Conservation (phyloP, 345 rosid species). For the Capsella bursapastoris region DNA sequence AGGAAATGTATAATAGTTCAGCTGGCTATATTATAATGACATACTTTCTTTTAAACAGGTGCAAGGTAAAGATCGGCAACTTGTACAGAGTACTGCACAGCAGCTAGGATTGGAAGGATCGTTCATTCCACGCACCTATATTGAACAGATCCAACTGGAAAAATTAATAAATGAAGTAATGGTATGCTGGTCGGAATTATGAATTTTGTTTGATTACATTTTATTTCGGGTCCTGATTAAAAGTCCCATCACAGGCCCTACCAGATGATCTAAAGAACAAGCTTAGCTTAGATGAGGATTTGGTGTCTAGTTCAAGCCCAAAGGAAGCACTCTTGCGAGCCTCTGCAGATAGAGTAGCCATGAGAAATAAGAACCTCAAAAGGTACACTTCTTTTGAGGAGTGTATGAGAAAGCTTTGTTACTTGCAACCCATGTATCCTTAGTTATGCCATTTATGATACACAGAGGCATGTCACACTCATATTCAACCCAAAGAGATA, state of each 20-base stretch:
- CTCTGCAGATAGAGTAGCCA: conserved; percentile 68
- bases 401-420: conserved; percentile 37
- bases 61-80: conserved; percentile 89
- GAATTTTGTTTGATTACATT: background rate
- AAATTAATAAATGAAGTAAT: conserved; percentile 82
- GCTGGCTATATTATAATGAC: no score
- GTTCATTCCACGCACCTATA: conserved; percentile 79
- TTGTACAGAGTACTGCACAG: conserved; percentile 67
- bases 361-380: conserved; percentile 71
- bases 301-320: conserved; percentile 90
- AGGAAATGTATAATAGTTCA: background rate
- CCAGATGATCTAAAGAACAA: conserved; percentile 84
- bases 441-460: conserved; percentile 39
- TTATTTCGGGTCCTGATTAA: conserved; percentile 30
- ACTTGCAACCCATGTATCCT: conserved; percentile 31
- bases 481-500: conserved; percentile 80
- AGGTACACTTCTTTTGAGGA: conserved; percentile 55
- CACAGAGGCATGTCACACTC: conserved; percentile 90
- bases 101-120: conserved; percentile 86
- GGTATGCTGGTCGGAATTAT: conserved; percentile 55
- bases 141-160: conserved; percentile 90
- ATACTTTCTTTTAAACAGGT: conserved; percentile 55
- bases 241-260: conserved; percentile 57
- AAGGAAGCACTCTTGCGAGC: conserved; percentile 74
- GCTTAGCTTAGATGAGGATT: conserved; percentile 87